These are phyloP conservation scores for Pseudocercospora cruenta DNA, from an alignment of 2,329 filamentous ascomycete species.

Conservation along the genomic window DNA sequence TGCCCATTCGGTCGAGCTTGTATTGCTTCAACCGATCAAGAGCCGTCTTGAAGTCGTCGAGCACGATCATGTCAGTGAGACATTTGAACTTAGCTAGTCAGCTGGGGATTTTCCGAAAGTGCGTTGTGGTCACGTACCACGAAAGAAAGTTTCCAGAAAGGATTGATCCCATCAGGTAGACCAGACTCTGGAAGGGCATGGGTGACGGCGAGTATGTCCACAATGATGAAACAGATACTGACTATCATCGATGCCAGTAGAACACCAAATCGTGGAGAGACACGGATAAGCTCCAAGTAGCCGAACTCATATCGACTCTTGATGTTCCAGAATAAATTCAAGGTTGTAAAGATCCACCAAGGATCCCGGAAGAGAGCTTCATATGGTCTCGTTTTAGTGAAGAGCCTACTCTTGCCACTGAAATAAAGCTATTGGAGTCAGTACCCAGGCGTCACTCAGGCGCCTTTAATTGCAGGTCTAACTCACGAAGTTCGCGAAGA, in stretches of 20 bases:
- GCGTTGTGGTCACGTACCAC: slow-evolving; percentile 39
- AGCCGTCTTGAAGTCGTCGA: slow-evolving; percentile 70
- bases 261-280: slow-evolving; percentile 67
- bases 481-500: slow-evolving; percentile 62
- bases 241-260: slow-evolving; percentile 65
- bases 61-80: slow-evolving; percentile 66
- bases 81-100: slow-evolving; percentile 59
- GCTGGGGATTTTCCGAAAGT: not conserved
- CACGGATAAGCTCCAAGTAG: slow-evolving; percentile 58
- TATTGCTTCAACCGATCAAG: slow-evolving; percentile 52
- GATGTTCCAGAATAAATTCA: slow-evolving; percentile 65
- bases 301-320: slow-evolving; percentile 64
- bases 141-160: slow-evolving; percentile 67
- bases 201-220: slow-evolving; percentile 65
- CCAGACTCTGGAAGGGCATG: slow-evolving; percentile 34
- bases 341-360: slow-evolving; percentile 68
- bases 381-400: slow-evolving; percentile 59
- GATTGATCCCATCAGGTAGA: slow-evolving; percentile 61
- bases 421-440: slow-evolving; percentile 54
- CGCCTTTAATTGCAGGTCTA: not conserved
- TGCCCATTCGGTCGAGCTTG: slow-evolving; percentile 43
- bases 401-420: slow-evolving; percentile 47
- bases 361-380: slow-evolving; percentile 67
- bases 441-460: not conserved
- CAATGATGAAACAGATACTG: slow-evolving; percentile 62